Conservation (phyloP, 2,329 filamentous ascomycete species). For the Colletotrichum theobromicola region DNA sequence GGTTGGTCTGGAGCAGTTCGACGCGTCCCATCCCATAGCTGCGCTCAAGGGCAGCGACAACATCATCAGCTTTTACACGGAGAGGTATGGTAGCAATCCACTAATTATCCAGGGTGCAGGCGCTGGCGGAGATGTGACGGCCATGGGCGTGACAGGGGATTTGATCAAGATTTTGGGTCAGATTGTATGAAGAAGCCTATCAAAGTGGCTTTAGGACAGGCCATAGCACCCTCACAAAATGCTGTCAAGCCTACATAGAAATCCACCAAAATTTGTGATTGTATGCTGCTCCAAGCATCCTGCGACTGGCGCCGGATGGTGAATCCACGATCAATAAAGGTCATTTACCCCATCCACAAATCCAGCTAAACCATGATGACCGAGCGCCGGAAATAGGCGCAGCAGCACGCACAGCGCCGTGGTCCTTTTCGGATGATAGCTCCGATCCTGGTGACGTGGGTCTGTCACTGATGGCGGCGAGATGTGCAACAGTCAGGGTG, state of each 20-base stretch:
- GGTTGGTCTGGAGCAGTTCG: slow-evolving; percentile 90
- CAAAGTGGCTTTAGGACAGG: background rate
- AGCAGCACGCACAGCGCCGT: background rate
- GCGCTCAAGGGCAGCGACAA: slow-evolving; percentile 97
- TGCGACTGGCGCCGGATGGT: background rate
- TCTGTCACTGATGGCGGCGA: slow-evolving; percentile 14
- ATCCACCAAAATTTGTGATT: background rate
- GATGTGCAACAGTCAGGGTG: slow-evolving; percentile 50
- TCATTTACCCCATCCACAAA: slow-evolving; percentile 12
- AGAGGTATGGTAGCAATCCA: slow-evolving; percentile 89
- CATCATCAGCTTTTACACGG: slow-evolving; percentile 98
- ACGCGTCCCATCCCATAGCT: slow-evolving; percentile 88
- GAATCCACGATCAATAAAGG: background rate
- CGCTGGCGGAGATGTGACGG: slow-evolving; percentile 93
- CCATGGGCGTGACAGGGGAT: slow-evolving; percentile 96
- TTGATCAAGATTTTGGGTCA: slow-evolving; percentile 85
- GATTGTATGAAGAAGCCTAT: slow-evolving; percentile 52
- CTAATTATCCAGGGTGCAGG: slow-evolving; percentile 94
- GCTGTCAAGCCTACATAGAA: background rate
- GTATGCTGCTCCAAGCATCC: background rate
- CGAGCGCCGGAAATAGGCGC: background rate
- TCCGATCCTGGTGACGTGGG: background rate
- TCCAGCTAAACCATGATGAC: slow-evolving; percentile 7
- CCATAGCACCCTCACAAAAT: background rate
- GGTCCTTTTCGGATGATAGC: background rate